These are phyloP conservation scores for Solanum paucissectum DNA, from an alignment of 257 asterid genomes.

Conservation along the genomic window DNA sequence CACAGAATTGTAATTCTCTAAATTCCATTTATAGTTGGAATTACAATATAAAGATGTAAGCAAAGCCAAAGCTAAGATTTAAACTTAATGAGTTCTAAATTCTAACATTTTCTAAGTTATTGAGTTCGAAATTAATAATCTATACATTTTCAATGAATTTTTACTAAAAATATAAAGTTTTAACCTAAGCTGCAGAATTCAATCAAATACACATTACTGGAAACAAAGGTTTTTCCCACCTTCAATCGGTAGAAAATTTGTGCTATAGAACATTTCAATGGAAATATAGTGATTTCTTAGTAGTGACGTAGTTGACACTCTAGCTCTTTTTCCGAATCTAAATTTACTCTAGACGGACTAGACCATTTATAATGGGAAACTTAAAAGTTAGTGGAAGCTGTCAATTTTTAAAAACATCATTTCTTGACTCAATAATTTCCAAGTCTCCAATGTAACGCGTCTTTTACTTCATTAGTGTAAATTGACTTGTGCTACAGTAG, in stretches of 20 bases:
- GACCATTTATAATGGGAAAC: neutral
- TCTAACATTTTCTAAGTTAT: too few relatives aligned
- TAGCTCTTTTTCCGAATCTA: too few relatives aligned
- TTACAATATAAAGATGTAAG: neutral
- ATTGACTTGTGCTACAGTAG: neutral
- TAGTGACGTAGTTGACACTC: neutral
- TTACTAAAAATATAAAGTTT: too few relatives aligned
- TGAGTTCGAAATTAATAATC: neutral
- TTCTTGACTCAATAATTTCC: neutral
- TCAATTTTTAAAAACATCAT: neutral
- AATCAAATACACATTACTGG: too few relatives aligned
- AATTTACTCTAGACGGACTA: too few relatives aligned
- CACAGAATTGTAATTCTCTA: neutral
- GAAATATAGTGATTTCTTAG: too few relatives aligned
- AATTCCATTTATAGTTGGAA: neutral
- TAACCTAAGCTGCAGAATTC: too few relatives aligned
- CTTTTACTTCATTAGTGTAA: too few relatives aligned
- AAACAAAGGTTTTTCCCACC: too few relatives aligned
- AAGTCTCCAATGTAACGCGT: neutral
- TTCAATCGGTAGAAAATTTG: too few relatives aligned
- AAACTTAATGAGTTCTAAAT: too few relatives aligned
- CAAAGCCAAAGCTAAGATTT: neutral
- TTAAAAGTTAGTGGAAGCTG: neutral
- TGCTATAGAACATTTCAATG: too few relatives aligned
- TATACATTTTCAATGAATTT: neutral